phyloP scores from a whole-genome alignment of 768 basidiomycete genomes.

The Floccularia luteovirens region DNA sequence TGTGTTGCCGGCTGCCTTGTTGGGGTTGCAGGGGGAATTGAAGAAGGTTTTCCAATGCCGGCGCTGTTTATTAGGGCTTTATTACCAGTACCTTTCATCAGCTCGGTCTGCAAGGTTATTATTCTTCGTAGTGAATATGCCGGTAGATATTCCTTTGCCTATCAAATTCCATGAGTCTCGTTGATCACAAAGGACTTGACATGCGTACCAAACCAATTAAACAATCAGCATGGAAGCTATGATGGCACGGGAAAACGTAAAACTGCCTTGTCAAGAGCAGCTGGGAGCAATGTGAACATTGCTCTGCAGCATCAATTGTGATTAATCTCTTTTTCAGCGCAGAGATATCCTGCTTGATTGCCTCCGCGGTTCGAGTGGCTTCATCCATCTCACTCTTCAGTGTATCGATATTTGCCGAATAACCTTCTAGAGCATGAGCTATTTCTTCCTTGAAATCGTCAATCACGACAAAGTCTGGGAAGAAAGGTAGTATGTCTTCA shows the following conservation, averaged over 20 bases:
- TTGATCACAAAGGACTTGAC: neutral
- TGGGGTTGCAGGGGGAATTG: conserved; percentile 15
- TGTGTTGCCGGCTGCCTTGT: conserved; percentile 40
- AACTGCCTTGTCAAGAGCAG: conserved; percentile 84
- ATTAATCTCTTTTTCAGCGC: conserved; percentile 85
- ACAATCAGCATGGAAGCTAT: conserved; percentile 97
- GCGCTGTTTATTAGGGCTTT: conserved; percentile 19
- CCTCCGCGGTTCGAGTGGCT: conserved; percentile 84
- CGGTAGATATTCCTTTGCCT: conserved; percentile 93
- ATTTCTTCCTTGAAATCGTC: conserved; percentile 99
- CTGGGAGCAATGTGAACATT: conserved; percentile 75
- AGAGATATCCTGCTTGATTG: conserved; percentile 87
- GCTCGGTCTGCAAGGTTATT: conserved; percentile 75
- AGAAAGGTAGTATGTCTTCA: conserved; percentile 98
- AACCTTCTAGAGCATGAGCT: conserved; percentile 90
- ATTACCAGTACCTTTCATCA: conserved; percentile 47
- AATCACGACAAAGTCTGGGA: conserved; percentile 98
- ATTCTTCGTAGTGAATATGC: conserved; percentile 78
- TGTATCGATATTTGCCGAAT: conserved; percentile 83
- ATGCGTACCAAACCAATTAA: conserved; percentile 83
- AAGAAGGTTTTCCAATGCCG: conserved; percentile 20
- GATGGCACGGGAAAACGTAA: conserved; percentile 98
- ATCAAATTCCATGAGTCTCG: conserved; percentile 3
- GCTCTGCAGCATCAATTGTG: conserved; percentile 82
- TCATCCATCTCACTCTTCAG: conserved; percentile 96